Conservation (phyloP, 345 rosid species). For the Theobroma cacao region DNA sequence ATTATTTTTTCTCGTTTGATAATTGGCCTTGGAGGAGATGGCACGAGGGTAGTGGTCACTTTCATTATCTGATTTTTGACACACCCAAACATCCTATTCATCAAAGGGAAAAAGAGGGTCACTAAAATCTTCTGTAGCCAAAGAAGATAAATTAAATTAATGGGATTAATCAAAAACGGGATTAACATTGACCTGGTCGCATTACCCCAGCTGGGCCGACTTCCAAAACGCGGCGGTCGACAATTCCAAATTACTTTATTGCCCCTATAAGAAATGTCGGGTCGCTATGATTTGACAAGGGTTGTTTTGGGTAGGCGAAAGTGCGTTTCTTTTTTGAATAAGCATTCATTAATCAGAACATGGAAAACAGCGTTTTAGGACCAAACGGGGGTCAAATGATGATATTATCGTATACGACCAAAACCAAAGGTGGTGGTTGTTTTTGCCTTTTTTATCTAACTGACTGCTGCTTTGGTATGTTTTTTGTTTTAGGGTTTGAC, state of each 20-base stretch:
- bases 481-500: neutral
- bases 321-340: neutral
- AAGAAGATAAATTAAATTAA: slow-evolving; percentile 10
- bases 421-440: neutral
- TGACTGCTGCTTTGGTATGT: slow-evolving; percentile 9
- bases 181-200: slow-evolving; percentile 21
- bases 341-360: neutral
- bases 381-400: slow-evolving; percentile 11
- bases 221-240: slow-evolving; percentile 11
- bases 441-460: neutral
- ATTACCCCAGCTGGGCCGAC: slow-evolving; percentile 9
- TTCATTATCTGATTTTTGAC: slow-evolving; percentile 20
- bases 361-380: neutral
- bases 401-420: slow-evolving; percentile 13
- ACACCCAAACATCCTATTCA: neutral
- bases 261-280: neutral
- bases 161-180: neutral
- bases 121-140: neutral
- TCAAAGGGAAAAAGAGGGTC: neutral
- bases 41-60: slow-evolving; percentile 17
- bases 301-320: neutral
- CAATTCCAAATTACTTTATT: neutral
- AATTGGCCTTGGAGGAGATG: slow-evolving; percentile 15
- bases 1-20: neutral
- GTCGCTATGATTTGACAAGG: neutral